phyloP scores from a whole-genome alignment of 2,329 filamentous ascomycete species.

The Penicillium sp. region DNA sequence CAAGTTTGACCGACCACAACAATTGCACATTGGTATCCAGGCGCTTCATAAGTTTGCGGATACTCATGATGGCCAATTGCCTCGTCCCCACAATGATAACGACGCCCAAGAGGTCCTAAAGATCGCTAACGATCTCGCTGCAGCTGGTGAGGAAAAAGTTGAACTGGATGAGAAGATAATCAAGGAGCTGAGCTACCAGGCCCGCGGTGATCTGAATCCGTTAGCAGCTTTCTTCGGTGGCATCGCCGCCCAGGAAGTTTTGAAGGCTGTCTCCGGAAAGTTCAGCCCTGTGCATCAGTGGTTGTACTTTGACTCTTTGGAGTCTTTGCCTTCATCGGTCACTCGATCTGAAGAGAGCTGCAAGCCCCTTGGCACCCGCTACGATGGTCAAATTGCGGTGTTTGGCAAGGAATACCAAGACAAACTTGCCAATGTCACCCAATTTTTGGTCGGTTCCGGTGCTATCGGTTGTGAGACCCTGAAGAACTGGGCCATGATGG shows the following conservation, averaged over 20 bases:
- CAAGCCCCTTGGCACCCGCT: constrained; percentile 78
- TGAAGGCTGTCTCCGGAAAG: constrained; percentile 97
- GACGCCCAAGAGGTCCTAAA: constrained; percentile 78
- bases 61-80: constrained; percentile 67
- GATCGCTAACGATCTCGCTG: constrained; percentile 70
- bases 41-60: constrained; percentile 84
- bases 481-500: constrained; percentile 99
- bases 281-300: constrained; percentile 95
- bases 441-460: constrained; percentile 93
- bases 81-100: constrained; percentile 76
- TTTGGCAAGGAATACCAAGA: constrained; percentile 93
- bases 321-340: constrained; percentile 76
- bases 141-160: constrained; percentile 64
- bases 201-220: constrained; percentile 81
- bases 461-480: constrained; percentile 99
- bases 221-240: constrained; percentile 96
- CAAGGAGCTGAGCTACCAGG: constrained; percentile 91
- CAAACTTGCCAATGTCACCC: constrained; percentile 82
- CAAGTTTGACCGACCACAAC: constrained; percentile 92
- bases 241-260: constrained; percentile 85
- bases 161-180: constrained; percentile 92
- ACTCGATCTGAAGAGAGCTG: constrained; percentile 81
- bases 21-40: constrained; percentile 89
- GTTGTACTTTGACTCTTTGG: constrained; percentile 97
- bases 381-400: constrained; percentile 96